Percentiles rank a stretch among this genome's conserved stretches.
Evolutionary conservation across 176 grass and related monocot genomes (phyloP).

Genomic region (Juncus inflexus): DNA sequence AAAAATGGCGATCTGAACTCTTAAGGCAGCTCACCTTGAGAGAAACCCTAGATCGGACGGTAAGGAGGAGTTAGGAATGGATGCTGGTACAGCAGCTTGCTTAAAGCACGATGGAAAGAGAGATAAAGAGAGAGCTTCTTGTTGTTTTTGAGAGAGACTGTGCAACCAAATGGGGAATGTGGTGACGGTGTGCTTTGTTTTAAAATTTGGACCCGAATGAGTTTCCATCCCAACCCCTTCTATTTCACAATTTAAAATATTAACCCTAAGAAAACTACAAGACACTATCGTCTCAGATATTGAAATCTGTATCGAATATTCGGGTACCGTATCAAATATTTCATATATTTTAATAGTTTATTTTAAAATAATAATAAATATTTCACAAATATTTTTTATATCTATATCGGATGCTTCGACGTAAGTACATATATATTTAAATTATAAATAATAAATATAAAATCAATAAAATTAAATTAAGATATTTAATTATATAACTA

Average conservation of each 20-base stretch:
- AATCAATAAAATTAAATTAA: no score
- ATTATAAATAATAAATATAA: no score
- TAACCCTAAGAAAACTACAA: no score
- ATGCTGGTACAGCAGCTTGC: constrained; percentile 4
- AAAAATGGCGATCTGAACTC: neutral
- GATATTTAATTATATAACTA: no score
- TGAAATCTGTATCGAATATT: no score
- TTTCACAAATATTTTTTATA: no score
- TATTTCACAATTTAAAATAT: neutral
- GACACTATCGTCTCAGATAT: no score
- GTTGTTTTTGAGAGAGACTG: neutral
- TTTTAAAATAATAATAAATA: no score
- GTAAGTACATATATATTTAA: no score
- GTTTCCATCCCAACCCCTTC: constrained; percentile 6
- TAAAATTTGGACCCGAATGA: neutral
- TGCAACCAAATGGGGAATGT: constrained; percentile 16
- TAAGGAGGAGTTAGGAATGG: constrained; percentile 8
- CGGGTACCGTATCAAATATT: no score
- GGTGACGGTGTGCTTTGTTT: constrained; percentile 19
- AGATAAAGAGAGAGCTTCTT: constrained; percentile 7
- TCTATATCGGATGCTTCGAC: no score
- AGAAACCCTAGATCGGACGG: constrained; percentile 23
- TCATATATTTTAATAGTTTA: no score
- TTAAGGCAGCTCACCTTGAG: neutral
- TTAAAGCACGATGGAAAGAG: constrained; percentile 18